Evolutionary conservation across 805 yeast genomes (phyloP).

Genomic region (Pichia eremophila): DNA sequence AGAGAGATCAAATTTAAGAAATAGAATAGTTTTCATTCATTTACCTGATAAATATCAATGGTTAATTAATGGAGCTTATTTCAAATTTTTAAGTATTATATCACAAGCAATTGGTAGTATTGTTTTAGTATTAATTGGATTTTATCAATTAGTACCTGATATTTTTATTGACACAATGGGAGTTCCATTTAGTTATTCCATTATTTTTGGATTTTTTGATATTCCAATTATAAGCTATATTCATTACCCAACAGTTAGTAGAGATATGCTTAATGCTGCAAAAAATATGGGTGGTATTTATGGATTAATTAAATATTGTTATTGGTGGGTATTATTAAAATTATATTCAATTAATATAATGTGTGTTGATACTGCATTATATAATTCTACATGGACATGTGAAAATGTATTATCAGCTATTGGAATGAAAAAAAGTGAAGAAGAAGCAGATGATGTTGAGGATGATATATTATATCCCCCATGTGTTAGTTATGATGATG

Average conservation of each 20-base stretch:
- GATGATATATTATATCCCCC: constrained; percentile 74
- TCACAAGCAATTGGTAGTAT: constrained; percentile 85
- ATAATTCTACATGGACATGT: constrained; percentile 90
- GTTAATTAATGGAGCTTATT: constrained; percentile 59
- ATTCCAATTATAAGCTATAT: constrained; percentile 81
- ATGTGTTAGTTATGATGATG: constrained; percentile 35
- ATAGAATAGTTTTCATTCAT: constrained; percentile 25
- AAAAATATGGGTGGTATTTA: constrained; percentile 8
- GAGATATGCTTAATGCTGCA: constrained; percentile 52
- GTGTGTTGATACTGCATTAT: constrained; percentile 53
- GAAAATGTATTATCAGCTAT: constrained; percentile 65
- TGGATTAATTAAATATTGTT: constrained; percentile 37
- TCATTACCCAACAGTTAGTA: constrained; percentile 90
- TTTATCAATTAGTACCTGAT: constrained; percentile 66
- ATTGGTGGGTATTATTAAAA: constrained; percentile 64
- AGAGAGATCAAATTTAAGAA: constrained; percentile 11
- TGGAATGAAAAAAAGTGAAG: constrained; percentile 23
- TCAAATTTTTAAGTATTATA: constrained; percentile 72
- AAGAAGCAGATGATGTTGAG: constrained; percentile 13
- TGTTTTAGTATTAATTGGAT: constrained; percentile 59
- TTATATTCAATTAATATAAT: constrained; percentile 60
- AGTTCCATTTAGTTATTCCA: constrained; percentile 75
- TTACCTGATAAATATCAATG: constrained; percentile 29
- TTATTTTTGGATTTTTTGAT: constrained; percentile 44
- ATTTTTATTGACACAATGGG: constrained; percentile 95